These are phyloP conservation scores for Cunninghamia lanceolata DNA, from an alignment of 75 land plant genomes.

Conservation along the genomic window DNA sequence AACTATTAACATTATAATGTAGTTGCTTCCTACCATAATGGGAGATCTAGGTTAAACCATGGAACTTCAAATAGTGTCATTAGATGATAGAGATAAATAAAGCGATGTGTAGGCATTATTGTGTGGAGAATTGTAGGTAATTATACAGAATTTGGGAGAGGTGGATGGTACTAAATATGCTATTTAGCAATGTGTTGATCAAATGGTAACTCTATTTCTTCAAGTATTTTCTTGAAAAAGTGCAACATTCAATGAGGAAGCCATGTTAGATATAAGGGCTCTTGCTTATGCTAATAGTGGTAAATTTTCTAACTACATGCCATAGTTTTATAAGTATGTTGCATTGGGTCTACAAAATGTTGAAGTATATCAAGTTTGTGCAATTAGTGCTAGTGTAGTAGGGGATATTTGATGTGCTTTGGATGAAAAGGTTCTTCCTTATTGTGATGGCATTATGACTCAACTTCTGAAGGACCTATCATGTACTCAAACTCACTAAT, in stretches of 20 bases:
- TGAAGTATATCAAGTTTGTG: slow-evolving; percentile 76
- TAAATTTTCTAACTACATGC: slow-evolving; percentile 67
- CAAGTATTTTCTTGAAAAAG: slow-evolving; percentile 65
- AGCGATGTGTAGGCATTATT: slow-evolving; percentile 59
- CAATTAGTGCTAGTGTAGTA: slow-evolving; percentile 68
- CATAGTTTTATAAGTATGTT: slow-evolving; percentile 61
- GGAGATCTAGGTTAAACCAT: slow-evolving; percentile 40
- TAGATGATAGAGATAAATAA: slow-evolving; percentile 54
- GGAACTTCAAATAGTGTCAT: slow-evolving; percentile 46
- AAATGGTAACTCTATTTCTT: slow-evolving; percentile 57
- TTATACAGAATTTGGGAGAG: slow-evolving; percentile 57
- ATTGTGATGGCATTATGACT: slow-evolving; percentile 80
- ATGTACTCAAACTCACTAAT: slow-evolving; percentile 51
- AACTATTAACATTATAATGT: slow-evolving; percentile 35
- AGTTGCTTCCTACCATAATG: slow-evolving; percentile 58
- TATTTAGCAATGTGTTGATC: slow-evolving; percentile 58
- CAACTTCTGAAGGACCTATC: slow-evolving; percentile 59
- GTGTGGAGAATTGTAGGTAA: slow-evolving; percentile 69
- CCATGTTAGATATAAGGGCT: slow-evolving; percentile 85
- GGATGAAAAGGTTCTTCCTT: slow-evolving; percentile 56
- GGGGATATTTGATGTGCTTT: slow-evolving; percentile 76
- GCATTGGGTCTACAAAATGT: slow-evolving; percentile 71
- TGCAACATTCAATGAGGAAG: slow-evolving; percentile 75
- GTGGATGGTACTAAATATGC: slow-evolving; percentile 40
- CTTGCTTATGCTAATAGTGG: slow-evolving; percentile 62